Evolutionary conservation across 2,329 filamentous ascomycete species (phyloP), one percentile per base, ranked within the genome.

Genomic region (Botrytis hyacinthi): DNA sequence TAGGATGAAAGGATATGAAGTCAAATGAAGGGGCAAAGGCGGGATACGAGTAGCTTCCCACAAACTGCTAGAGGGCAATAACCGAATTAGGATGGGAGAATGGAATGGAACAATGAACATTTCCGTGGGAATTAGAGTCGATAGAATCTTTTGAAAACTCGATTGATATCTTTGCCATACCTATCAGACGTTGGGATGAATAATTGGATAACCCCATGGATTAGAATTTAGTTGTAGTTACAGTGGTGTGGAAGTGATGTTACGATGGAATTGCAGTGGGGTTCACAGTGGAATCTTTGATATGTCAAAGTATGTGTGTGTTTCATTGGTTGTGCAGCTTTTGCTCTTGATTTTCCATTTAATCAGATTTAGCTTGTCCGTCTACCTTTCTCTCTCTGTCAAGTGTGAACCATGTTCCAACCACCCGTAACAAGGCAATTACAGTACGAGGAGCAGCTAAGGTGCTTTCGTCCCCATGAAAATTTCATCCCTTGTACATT

Each of bases 201-300:
- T 61, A 37, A 40, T 16, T 42, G 26, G 22, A 26, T 63, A 42
- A 12, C 61, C 37, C n/a, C 60, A 42, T 42, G 26, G 60, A 62
- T 42, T 7, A 42, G 60, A 18, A 29, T 42, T n/a, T 18, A 54
- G n/a, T 48, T 62, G 16, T n/a, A 29, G 37, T 22, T 42, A 29
- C 35, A 20, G 14, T 57, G 51, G 51, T 63, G 61, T 63, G 61
- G 61, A 65, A 42, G 62, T 46, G 40, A 62, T 63, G 61, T 63
- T 67, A 51, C 63, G 40, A 48, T 54, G 32, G 65, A 32, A 67
- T 54, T 40, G 32, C 22, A 1, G 65, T 54, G 26, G 46, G 32
- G 35, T 22, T 37, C 65, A 40, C 32, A 35, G 42, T 48, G 46
- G 65, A 51, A 14, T 42, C 26, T 42, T 29, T 16, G 12, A 9